A percentile compares a stretch with the other conserved stretches of the same genome.
These are phyloP conservation scores for Emergomyces orientalis DNA, from an alignment of 2,329 filamentous ascomycete genomes.

Conservation along the genomic window DNA sequence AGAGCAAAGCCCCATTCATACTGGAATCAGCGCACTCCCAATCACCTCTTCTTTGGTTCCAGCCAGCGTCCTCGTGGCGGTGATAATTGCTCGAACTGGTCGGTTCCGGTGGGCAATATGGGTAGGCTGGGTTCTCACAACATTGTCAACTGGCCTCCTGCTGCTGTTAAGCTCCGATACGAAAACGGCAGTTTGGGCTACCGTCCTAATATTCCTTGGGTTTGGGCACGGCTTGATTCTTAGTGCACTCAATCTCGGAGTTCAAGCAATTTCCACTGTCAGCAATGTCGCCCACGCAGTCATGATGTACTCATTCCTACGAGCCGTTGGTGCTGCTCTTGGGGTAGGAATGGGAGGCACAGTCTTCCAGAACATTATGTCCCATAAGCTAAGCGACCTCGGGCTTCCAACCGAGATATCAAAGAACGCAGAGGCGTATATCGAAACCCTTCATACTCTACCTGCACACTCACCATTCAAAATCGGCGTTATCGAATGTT, in stretches of 20 bases:
- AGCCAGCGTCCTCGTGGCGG: slow-evolving; percentile 37
- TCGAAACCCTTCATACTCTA: slow-evolving; percentile 1
- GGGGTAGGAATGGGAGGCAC: slow-evolving; percentile 6
- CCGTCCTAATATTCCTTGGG: slow-evolving; percentile 1
- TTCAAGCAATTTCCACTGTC: slow-evolving; percentile 6
- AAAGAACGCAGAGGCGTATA: slow-evolving; percentile 8
- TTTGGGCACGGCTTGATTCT: slow-evolving; percentile 5
- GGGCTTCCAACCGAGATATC: slow-evolving; percentile 6
- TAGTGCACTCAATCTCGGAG: slow-evolving; percentile 7
- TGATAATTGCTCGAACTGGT: slow-evolving; percentile 28
- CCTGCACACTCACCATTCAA: background rate
- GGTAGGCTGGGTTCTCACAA: slow-evolving; percentile 52
- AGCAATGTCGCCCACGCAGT: slow-evolving; percentile 6
- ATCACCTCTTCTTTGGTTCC: slow-evolving; percentile 7
- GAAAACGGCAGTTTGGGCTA: slow-evolving; percentile 41
- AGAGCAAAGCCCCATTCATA: slow-evolving; percentile 43
- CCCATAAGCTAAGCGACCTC: background rate
- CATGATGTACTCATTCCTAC: slow-evolving; percentile 9
- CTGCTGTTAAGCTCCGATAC: slow-evolving; percentile 34
- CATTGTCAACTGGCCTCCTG: slow-evolving; percentile 47
- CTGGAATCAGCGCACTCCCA: slow-evolving; percentile 49
- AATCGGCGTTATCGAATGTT: background rate
- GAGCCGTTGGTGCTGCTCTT: slow-evolving; percentile 4
- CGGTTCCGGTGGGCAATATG: slow-evolving; percentile 53
- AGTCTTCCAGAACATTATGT: slow-evolving; percentile 5